Conservation (phyloP, 306 rosid genomes). For the Gleditsia sinensis region DNA sequence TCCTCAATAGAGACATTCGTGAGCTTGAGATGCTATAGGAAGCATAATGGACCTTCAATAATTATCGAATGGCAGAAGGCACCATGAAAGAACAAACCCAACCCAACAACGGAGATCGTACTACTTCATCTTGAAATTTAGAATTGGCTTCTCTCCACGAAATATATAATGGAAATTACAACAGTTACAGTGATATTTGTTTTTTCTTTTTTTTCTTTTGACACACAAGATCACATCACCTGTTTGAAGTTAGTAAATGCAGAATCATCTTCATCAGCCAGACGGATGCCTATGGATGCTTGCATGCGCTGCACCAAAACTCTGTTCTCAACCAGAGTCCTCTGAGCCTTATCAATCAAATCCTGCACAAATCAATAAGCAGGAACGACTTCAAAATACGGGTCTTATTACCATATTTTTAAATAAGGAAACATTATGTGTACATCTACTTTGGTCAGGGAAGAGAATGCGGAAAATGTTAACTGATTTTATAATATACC, state of each 20-base stretch:
- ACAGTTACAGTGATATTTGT: background rate
- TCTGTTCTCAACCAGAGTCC: conserved; percentile 73
- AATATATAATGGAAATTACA: background rate
- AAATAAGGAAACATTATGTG: background rate
- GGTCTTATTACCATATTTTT: background rate
- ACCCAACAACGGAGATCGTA: conserved; percentile 2
- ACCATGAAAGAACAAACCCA: conserved; percentile 20
- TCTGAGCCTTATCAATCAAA: conserved; percentile 83
- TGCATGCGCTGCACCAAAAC: conserved; percentile 69
- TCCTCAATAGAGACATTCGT: background rate
- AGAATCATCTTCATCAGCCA: conserved; percentile 55
- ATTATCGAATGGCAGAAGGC: conserved; percentile 9
- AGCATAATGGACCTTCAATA: conserved; percentile 4
- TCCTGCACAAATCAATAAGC: conserved; percentile 58
- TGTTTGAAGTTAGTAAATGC: conserved; percentile 79
- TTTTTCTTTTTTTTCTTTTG: background rate
- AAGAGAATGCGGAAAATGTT: background rate
- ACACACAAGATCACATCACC: conserved; percentile 54
- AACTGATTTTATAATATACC: background rate
- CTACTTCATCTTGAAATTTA: background rate
- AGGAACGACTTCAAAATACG: conserved; percentile 19
- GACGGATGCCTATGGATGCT: conserved; percentile 58
- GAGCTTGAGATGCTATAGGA: conserved; percentile 15
- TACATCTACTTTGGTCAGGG: background rate
- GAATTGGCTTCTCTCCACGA: background rate